Evolutionary conservation across 768 basidiomycete species (phyloP), one percentile per base, ranked within the genome.

Genomic region (Tricholoma saponaceum): DNA sequence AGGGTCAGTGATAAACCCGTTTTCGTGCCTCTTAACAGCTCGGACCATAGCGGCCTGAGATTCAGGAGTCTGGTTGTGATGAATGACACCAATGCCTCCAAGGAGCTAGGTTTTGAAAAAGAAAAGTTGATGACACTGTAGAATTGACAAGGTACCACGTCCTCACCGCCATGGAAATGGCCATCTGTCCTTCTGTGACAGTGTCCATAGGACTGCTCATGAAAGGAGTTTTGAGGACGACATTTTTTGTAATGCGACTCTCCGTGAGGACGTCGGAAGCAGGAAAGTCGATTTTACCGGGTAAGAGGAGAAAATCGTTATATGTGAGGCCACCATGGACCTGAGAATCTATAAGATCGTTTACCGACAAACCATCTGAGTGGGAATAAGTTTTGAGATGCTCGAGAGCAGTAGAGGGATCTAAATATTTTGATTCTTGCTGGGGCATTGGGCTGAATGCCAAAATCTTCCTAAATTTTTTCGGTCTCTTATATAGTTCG

Each of bases 171-270:
- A 96, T 86, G 51, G 87, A 78, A 69, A 96, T 93, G 28, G 92
- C 93, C 92, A 95, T 96, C 58, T 92, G 86, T 54, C 82, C 85
- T 74, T 98, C 97, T 1, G 97, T 98, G 64, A 98, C 97, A 46
- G 97, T 99, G 77, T 99, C 97, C 97, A 99, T 99, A 14, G 97
- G 96, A 52, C 92, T 95, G 71, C 93, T 96, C 79, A 98, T 79
- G 76, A 99, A 96, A 0, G 96, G 97, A 0, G 95, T 95, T 76
- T 94, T 98, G 65, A 99, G 80, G 43, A 79, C 75, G 65, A 98
- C 91, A 64, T 97, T 97, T 56, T 90, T 86, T 22, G 96, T 97
- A 58, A 99, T 86, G 55, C 81, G 84, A 66, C 85, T 89, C 76
- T 98, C 93, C 2, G 92, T 86, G 64, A 82, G 68, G 69, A 95